Evolutionary conservation across 352 stramenopile species (phyloP).

Genomic region (Globisporangium solare): DNA sequence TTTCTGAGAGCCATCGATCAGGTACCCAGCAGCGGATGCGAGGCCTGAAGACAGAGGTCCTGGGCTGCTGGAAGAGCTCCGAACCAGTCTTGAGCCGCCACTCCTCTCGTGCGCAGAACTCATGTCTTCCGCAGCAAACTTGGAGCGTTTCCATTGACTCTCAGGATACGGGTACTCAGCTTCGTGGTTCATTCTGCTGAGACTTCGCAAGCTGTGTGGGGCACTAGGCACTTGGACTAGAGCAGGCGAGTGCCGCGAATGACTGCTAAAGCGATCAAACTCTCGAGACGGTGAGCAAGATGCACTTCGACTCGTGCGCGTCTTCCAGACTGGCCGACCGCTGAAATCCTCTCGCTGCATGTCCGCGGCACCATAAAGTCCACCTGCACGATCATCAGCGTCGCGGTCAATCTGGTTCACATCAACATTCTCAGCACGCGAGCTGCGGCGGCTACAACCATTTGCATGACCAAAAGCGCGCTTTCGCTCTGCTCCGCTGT

Average conservation of each 20-base stretch:
- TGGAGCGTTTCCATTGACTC: neutral
- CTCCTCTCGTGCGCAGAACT: conserved; percentile 1
- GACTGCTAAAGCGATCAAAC: conserved; percentile 4
- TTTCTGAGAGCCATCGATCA: neutral
- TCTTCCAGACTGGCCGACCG: neutral
- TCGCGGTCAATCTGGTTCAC: conserved; percentile 3
- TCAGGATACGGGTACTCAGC: conserved; percentile 7
- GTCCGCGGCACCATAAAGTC: neutral
- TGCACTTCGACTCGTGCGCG: conserved; percentile 3
- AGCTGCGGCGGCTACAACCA: conserved; percentile 1
- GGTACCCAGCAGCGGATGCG: neutral
- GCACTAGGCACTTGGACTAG: neutral
- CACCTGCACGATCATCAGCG: neutral
- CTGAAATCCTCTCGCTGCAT: neutral
- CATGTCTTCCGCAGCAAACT: neutral
- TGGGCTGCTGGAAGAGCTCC: conserved; percentile 7
- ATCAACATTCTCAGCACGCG: conserved; percentile 7
- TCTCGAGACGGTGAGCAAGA: conserved; percentile 10
- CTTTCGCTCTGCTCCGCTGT: neutral
- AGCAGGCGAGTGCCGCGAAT: neutral
- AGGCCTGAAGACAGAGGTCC: conserved; percentile 1
- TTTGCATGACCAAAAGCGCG: neutral
- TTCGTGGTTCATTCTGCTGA: conserved; percentile 8
- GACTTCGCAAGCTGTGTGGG: neutral
- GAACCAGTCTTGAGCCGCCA: neutral